Evolutionary conservation across 352 stramenopile species (phyloP), one percentile per base, ranked within the genome.

Genomic region (Phytophthora syringae): DNA sequence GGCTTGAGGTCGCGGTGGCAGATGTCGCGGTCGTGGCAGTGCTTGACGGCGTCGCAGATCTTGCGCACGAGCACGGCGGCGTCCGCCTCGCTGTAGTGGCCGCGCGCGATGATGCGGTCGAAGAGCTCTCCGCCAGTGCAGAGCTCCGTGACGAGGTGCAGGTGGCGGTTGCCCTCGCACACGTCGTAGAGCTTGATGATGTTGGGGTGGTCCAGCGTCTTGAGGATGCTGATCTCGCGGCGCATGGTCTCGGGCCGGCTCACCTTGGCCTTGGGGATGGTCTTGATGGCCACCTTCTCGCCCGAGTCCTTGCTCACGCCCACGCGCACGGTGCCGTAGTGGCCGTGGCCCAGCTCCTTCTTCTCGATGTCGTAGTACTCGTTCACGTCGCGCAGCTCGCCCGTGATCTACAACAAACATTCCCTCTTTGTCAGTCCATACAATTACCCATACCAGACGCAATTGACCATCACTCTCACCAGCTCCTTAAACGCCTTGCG

Each of bases 171-270:
- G 77, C 98, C 94, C 71, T 99, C 97, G 70, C 98, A 99, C 53
- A 99, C 96, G 71, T 99, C 97, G 48, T 95, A 89, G 22, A 99
- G 79, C 68, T 98, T 93, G 74, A 99, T 99, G 74, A 99, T 99
- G 72, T 99, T 98, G 2, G 97, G 97, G 74, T 99, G 97, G 62
- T 97, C 83, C 48, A 98, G 65, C 7, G 77, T 92, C 32, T 79
- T 88, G 9, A 98, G 82, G 63, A 98, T 97, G 66, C 86, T 90
- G 54, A 98, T 96, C 70, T 98, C 92, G 59, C 91, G 90, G 52
- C 93, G 95, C 59, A 99, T 91, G n/a, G 94, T 97, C 71, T 99
- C 96, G 3, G 98, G 70, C 7, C 73, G 69, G 21, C 83, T 92
- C 20, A 99, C 95, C 67, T 98, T 98, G 20, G 86, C 84, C 86